Evolutionary conservation across 1,284 basidiomycete species (phyloP), one percentile per base, ranked within the genome.

Genomic region (Pyrrhoderma noxium): DNA sequence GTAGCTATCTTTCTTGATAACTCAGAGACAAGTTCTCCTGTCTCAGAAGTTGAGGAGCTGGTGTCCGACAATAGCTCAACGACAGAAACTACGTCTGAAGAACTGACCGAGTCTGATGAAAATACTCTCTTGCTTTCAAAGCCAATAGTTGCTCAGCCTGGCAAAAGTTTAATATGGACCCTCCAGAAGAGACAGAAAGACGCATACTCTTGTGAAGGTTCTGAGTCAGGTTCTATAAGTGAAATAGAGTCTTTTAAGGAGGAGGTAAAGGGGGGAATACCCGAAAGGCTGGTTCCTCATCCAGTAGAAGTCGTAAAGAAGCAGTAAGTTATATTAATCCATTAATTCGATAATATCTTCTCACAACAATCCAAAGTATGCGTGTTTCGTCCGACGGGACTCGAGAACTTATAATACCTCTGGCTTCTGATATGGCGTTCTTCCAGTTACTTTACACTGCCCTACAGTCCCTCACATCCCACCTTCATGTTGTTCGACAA

Each of bases 341-440:
- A 9, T 35, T 35, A 25, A 14, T 19, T 18, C 8, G 23, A 31
- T n/a, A 11, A 41, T 19, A 31, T 49, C 45, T 19, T 39, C 35
- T 46, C 39, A 31, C 27, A 52, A 18, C 11, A 25, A 27, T 37
- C 27, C 21, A 2, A 27, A 52, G 50, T 37, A 19, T 56, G 8
- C 54, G 34, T 21, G 45, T 43, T 19, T 44, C 44, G 31, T 38
- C 48, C 23, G 48, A 53, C 39, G 47, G 61, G 41, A 55, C 63
- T 2, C 69, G 70, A 22, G 86, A 92, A 61, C 66, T 93, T 16
- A 74, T 93, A 53, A 87, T 96, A 42, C 88, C 90, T 2, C 78
- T 97, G 8, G 74, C 76, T 16, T 84, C 90, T 31, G 92, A 96
- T 62, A 75, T 80, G 27, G 79, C 77, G 1, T 97, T 98, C 70